Conservation (phyloP, 176 grass and related monocot species). For the Rhynchospora tenuis region DNA sequence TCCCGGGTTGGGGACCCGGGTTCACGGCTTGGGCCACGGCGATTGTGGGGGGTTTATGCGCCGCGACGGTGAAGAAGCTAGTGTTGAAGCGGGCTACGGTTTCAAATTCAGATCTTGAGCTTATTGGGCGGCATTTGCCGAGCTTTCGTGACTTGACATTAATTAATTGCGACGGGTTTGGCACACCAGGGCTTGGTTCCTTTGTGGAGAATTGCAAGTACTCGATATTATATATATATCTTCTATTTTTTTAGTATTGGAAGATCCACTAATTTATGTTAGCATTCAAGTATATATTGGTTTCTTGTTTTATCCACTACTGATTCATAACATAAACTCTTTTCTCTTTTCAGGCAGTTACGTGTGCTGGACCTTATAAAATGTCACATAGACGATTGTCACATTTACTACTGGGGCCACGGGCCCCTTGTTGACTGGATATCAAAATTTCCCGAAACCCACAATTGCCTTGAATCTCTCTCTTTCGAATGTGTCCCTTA, state of each 20-base stretch:
- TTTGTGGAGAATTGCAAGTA: conserved; percentile 86
- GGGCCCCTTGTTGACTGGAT: conserved; percentile 49
- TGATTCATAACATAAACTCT: not conserved
- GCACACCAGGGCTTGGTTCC: conserved; percentile 61
- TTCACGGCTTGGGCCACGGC: conserved; percentile 67
- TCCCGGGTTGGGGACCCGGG: conserved; percentile 54
- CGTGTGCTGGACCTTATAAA: conserved; percentile 72
- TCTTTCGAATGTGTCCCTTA: conserved; percentile 63
- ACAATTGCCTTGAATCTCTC: conserved; percentile 56
- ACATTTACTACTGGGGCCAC: too few species aligned
- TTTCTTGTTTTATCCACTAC: not conserved
- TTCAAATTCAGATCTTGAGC: conserved; percentile 79
- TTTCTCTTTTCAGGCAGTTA: conserved; percentile 34
- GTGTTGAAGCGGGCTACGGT: too few species aligned
- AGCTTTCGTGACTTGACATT: conserved; percentile 63
- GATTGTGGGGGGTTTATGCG: conserved; percentile 32
- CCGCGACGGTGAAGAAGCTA: conserved; percentile 33
- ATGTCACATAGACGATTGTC: conserved; percentile 48
- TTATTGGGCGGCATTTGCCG: conserved; percentile 39
- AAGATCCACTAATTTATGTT: not conserved
- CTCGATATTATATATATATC: not conserved
- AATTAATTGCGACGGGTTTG: conserved; percentile 83
- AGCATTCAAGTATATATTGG: not conserved
- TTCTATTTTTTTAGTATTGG: conserved; percentile 14
- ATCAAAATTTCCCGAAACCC: conserved; percentile 43